Evolutionary conservation across 345 rosid genomes (phyloP).

Genomic region (Eucalyptus cloeziana): DNA sequence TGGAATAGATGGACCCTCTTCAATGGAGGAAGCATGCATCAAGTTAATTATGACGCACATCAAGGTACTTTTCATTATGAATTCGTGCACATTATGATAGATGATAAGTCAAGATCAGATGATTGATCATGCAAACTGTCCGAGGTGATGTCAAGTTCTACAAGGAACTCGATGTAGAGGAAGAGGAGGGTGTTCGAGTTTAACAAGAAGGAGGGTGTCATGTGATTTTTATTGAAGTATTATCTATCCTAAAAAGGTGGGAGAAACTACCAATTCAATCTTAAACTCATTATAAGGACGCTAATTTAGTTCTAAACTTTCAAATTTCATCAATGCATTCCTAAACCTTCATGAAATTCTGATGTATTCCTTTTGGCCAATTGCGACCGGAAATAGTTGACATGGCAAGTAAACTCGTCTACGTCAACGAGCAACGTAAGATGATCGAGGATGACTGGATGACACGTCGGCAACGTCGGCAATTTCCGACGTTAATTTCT

Average conservation of each 20-base stretch:
- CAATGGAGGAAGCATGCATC: background rate
- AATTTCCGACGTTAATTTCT: background rate
- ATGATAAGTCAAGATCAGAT: background rate
- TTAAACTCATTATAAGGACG: background rate
- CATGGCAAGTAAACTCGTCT: background rate
- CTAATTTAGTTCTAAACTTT: background rate
- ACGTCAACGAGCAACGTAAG: fast-evolving
- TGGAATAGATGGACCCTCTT: background rate
- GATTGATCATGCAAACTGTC: background rate
- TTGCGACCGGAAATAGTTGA: fast-evolving
- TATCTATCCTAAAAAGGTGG: background rate
- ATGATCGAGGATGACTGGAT: background rate
- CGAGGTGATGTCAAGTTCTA: background rate
- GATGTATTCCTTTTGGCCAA: background rate
- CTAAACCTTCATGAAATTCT: background rate
- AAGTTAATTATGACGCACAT: background rate
- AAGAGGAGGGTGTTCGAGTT: background rate
- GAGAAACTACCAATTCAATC: background rate
- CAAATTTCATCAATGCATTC: background rate
- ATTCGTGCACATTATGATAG: background rate
- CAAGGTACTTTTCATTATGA: background rate
- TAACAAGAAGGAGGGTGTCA: background rate
- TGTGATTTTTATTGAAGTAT: background rate
- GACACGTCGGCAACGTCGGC: fast-evolving
- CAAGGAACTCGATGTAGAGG: background rate